Evolutionary conservation across 2,329 filamentous ascomycete species (phyloP).

Genomic region (Davidsoniella virescens): DNA sequence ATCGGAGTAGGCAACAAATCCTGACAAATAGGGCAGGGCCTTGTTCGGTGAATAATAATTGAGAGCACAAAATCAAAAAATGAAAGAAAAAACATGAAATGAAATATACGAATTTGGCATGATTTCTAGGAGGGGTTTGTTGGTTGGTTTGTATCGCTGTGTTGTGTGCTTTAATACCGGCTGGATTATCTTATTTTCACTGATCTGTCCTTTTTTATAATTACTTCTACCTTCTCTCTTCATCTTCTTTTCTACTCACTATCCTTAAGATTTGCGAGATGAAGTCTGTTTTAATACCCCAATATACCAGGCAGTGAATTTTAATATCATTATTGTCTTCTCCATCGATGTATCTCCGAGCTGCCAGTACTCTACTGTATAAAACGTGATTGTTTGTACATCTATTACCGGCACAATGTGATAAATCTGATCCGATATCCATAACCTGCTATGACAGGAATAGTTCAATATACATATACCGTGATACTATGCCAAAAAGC

Average conservation of each 20-base stretch:
- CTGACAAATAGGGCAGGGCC: not conserved
- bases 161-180: not conserved
- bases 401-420: too few relatives aligned
- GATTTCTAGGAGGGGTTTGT: not conserved
- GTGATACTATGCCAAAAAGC: too few relatives aligned
- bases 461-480: too few relatives aligned
- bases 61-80: conserved; percentile 2
- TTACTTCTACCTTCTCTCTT: not conserved
- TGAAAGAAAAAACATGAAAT: not conserved
- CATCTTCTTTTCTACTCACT: not conserved
- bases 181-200: not conserved
- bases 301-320: too few relatives aligned
- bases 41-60: not conserved
- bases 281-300: too few relatives aligned
- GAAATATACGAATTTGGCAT: not conserved
- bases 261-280: not conserved
- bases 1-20: not conserved
- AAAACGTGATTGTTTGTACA: too few relatives aligned
- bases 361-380: too few relatives aligned
- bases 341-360: too few relatives aligned
- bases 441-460: too few relatives aligned
- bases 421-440: too few relatives aligned
- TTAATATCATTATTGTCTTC: too few relatives aligned
- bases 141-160: not conserved
- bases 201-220: not conserved